phyloP scores from a whole-genome alignment of 129 eudicot species.

The Chrysanthemum seticuspe region DNA sequence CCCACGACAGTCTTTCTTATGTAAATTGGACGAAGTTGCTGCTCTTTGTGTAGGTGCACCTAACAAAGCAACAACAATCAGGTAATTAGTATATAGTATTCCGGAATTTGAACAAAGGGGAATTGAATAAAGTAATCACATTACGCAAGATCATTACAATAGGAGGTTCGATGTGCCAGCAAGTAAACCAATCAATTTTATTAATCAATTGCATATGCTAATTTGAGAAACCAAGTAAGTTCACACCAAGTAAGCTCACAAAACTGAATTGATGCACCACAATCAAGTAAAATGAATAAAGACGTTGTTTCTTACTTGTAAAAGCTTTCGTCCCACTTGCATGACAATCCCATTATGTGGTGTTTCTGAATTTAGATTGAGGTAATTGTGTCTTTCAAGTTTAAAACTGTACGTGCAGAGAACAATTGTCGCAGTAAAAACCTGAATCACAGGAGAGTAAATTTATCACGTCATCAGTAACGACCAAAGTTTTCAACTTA shows the following conservation, averaged over 20 bases:
- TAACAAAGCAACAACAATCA: too few relatives aligned
- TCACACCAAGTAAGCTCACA: background rate
- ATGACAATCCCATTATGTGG: constrained; percentile 42
- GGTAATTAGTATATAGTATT: too few relatives aligned
- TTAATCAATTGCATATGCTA: background rate
- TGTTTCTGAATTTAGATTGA: constrained; percentile 13
- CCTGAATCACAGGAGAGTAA: constrained; percentile 37
- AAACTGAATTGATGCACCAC: background rate
- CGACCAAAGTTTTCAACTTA: background rate
- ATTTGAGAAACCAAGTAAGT: constrained; percentile 6
- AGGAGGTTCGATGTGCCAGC: too few relatives aligned
- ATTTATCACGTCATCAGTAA: constrained; percentile 1
- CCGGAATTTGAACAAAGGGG: too few relatives aligned
- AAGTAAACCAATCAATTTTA: background rate
- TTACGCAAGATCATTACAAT: too few relatives aligned
- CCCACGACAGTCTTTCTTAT: too few relatives aligned
- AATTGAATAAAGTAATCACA: too few relatives aligned
- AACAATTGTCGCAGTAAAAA: constrained; percentile 43
- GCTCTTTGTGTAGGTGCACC: too few relatives aligned
- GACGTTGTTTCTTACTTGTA: constrained; percentile 38
- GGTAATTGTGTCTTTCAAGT: constrained; percentile 24
- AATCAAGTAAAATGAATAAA: background rate
- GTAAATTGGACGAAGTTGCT: too few relatives aligned
- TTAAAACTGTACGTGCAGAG: constrained; percentile 42
- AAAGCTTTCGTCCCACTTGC: constrained; percentile 65